Evolutionary conservation across 1,284 basidiomycete genomes (phyloP).

Genomic region (Tetrapyrgos nigripes): DNA sequence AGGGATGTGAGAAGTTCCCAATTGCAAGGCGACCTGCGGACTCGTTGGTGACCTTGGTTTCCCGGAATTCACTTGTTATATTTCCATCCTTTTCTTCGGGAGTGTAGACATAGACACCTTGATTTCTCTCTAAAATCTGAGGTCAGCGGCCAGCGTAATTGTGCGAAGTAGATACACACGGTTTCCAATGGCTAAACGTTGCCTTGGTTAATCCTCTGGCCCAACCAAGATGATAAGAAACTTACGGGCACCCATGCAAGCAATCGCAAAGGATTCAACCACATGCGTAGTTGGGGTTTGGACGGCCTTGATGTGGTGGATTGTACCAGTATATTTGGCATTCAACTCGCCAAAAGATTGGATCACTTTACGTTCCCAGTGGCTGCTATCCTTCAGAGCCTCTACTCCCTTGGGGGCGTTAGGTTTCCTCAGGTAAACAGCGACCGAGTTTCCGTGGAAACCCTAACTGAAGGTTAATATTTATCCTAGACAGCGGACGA

Average conservation of each 20-base stretch:
- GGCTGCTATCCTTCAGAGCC: conserved; percentile 14
- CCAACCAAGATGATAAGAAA: not conserved
- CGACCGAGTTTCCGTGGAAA: conserved; percentile 36
- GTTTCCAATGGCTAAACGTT: conserved; percentile 1
- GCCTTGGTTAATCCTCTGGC: not conserved
- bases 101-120: conserved; percentile 22
- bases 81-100: conserved; percentile 25
- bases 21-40: conserved; percentile 35
- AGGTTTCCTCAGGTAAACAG: conserved; percentile 31
- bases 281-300: conserved; percentile 15
- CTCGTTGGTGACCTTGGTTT: conserved; percentile 26
- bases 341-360: conserved; percentile 34
- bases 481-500: conserved; percentile 5
- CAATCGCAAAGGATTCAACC: conserved; percentile 28
- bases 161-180: too few species aligned
- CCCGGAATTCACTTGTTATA: conserved; percentile 25
- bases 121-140: too few species aligned
- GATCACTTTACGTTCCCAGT: conserved; percentile 32
- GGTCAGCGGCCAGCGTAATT: too few species aligned
- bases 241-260: conserved; percentile 32
- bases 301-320: conserved; percentile 28
- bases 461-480: conserved; percentile 18
- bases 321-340: conserved; percentile 28
- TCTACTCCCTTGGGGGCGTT: conserved; percentile 23
- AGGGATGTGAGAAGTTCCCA: conserved; percentile 18